Evolutionary conservation across 768 basidiomycete genomes (phyloP).

Genomic region (Chalciporus chontae): DNA sequence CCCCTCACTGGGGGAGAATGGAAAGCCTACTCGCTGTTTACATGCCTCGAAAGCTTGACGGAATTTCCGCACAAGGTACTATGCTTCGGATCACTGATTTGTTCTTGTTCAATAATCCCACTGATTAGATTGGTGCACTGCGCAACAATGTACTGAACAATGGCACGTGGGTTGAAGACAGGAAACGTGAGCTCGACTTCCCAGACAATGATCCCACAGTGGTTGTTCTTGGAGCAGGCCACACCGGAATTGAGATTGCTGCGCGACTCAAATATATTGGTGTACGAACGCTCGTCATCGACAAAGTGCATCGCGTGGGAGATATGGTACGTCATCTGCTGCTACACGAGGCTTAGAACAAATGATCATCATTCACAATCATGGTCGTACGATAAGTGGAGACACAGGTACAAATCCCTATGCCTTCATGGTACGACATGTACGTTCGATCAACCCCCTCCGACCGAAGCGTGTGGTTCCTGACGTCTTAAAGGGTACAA

Average conservation of each 20-base stretch:
- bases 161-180: slow-evolving; percentile 45
- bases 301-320: slow-evolving; percentile 43
- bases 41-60: slow-evolving; percentile 51
- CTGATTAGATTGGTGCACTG: neutral
- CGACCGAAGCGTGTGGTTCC: neutral
- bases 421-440: slow-evolving; percentile 48
- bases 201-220: slow-evolving; percentile 47
- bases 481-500: slow-evolving; percentile 35
- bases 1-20: slow-evolving; percentile 42
- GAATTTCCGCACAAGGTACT: slow-evolving; percentile 40
- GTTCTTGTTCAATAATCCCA: neutral
- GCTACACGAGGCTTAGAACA: neutral
- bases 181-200: slow-evolving; percentile 40
- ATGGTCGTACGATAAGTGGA: slow-evolving; percentile 32
- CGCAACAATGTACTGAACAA: slow-evolving; percentile 27
- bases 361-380: neutral
- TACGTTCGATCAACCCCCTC: slow-evolving; percentile 18
- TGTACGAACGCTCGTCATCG: slow-evolving; percentile 49
- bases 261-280: slow-evolving; percentile 53
- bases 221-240: slow-evolving; percentile 57
- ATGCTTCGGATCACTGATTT: neutral
- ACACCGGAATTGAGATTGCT: slow-evolving; percentile 56
- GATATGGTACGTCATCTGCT: slow-evolving; percentile 27
- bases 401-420: slow-evolving; percentile 29
- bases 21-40: slow-evolving; percentile 54